Conservation (phyloP, 768 basidiomycete genomes). For the Trametes gibbosa region DNA sequence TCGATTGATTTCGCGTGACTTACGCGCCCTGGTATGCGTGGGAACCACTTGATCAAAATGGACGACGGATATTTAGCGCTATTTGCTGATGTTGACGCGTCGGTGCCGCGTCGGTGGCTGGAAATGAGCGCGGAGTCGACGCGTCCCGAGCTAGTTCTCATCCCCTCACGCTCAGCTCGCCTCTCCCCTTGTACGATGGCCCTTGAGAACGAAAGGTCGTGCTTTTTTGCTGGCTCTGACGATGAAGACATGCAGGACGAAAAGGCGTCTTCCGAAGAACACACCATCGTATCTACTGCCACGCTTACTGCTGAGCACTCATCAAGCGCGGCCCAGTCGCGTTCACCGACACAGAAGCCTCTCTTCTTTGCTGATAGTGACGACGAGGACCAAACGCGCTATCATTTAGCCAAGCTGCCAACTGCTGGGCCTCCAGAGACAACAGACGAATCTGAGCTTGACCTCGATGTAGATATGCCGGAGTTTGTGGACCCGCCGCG, state of each 20-base stretch:
- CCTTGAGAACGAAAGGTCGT: conserved; percentile 22
- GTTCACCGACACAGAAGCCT: conserved; percentile 25
- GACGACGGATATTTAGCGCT: neutral
- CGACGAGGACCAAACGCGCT: conserved; percentile 34
- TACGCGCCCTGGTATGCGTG: conserved; percentile 4
- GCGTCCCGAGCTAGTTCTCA: conserved; percentile 4
- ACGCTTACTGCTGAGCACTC: neutral
- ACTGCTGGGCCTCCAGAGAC: neutral
- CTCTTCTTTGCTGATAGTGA: conserved; percentile 45
- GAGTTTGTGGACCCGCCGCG: conserved; percentile 29
- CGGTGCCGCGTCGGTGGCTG: conserved; percentile 25
- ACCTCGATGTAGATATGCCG: conserved; percentile 23
- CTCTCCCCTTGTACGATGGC: conserved; percentile 18
- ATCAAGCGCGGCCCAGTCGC: neutral
- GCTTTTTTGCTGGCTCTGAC: conserved; percentile 61
- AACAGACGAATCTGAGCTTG: conserved; percentile 4
- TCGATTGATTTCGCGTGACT: conserved; percentile 12
- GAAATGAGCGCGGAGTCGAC: conserved; percentile 14
- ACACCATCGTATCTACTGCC: neutral
- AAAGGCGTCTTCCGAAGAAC: neutral
- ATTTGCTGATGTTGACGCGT: conserved; percentile 19
- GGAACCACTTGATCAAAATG: conserved; percentile 1
- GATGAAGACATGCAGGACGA: conserved; percentile 41
- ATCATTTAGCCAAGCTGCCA: neutral
- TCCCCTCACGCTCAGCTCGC: neutral